Base-by-base conservation (phyloP, 2,329 filamentous ascomycete genomes). In the Aspergillus sp. region DNA sequence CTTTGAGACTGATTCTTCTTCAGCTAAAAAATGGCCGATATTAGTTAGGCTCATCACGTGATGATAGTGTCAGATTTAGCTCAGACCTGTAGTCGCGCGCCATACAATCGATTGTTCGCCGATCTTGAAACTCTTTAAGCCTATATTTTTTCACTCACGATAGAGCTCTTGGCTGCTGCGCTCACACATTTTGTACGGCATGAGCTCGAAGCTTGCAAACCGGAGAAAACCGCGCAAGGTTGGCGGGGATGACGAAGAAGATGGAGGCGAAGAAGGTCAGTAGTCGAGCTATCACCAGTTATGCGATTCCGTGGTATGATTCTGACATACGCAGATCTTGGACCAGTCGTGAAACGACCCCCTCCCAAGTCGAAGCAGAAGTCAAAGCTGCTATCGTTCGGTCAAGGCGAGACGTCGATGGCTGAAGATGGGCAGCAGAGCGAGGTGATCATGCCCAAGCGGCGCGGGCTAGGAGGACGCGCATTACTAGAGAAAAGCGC, bases 331-430 rank as follows among this genome's bases (percentile, higher is more conserved):
- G 50, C 56, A 81, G 76, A 76, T 54, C 45, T 56, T 51, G 71
- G 70, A n/a, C 73, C 79, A 14, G 72, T 80, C 42, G 76, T 84
- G 16, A 81, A 81, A 61, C 75, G 80, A 59, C 81, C 82, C n/a
- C 65, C 69, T 32, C 68, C 64, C 1, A 84, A 82, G 61, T 62
- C 70, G 50, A 82, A 85, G 52, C 93, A 90, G 69, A 90, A 89
- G 65, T 86, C 87, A 3, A 84, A 84, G 14, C 80, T 89, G 2
- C 78, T 95, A 19, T 95, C 90, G 0, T 95, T 96, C 67, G 89
- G 86, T 0, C 81, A 82, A 0, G 77, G 77, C 24, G 78, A 80
- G 45, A 80, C 79, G 9, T 77, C 78, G 16, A 79, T 80, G 53
- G 77, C 76, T 5, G 81, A 79, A 26, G 76, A 79, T 45, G 82